Evolutionary conservation across 176 grass and related monocot species (phyloP).

Genomic region (Musa schizocarpa): DNA sequence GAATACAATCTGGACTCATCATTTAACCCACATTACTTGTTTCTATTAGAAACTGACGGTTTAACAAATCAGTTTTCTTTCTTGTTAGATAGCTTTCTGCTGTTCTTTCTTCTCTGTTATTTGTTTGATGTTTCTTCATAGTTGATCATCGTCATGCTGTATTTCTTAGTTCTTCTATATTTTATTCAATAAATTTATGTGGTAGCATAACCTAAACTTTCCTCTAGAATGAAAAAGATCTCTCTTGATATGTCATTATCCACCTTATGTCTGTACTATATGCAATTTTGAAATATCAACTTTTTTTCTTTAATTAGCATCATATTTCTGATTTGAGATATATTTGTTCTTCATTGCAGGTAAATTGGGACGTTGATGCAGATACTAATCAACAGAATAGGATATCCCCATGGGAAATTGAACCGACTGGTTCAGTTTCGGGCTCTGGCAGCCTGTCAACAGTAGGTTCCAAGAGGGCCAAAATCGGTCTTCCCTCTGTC

Average conservation of each 20-base stretch:
- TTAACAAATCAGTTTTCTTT: too few relatives aligned
- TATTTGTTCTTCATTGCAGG: constrained; percentile 32
- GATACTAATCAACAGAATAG: constrained; percentile 36
- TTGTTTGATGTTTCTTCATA: too few relatives aligned
- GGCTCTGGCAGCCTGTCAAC: constrained; percentile 32
- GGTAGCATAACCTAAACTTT: too few relatives aligned
- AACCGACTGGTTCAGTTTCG: constrained; percentile 42
- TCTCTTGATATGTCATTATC: not conserved
- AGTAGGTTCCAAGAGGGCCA: constrained; percentile 55
- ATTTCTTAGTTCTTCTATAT: too few relatives aligned
- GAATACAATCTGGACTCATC: too few relatives aligned
- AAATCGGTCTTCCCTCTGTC: constrained; percentile 40
- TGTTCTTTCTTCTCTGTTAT: too few relatives aligned
- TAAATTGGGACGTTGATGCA: constrained; percentile 72
- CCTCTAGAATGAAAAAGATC: too few relatives aligned
- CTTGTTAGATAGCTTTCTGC: too few relatives aligned
- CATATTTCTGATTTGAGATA: constrained; percentile 10
- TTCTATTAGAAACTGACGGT: too few relatives aligned
- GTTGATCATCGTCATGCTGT: too few relatives aligned
- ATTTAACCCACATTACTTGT: too few relatives aligned
- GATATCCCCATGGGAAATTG: constrained; percentile 96
- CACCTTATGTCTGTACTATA: not conserved
- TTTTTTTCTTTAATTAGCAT: not conserved
- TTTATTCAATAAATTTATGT: too few relatives aligned
- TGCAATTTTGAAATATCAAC: not conserved